These are phyloP conservation scores for Podaxis mareebaensis DNA, from an alignment of 768 basidiomycete genomes.

Conservation along the genomic window DNA sequence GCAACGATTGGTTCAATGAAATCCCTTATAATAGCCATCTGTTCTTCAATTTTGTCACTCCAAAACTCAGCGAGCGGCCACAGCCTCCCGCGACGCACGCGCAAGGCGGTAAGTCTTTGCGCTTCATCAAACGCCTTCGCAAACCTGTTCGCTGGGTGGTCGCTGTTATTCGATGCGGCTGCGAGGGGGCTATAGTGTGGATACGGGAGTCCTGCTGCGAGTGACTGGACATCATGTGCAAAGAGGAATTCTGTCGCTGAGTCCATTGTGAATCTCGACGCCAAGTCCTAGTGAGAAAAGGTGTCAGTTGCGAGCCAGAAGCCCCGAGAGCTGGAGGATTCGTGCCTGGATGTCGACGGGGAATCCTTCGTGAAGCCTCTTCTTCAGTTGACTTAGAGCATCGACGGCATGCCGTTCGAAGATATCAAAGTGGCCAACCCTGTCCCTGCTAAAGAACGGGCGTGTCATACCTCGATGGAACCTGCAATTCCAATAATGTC, in stretches of 20 bases:
- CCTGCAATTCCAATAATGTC: constrained; percentile 23
- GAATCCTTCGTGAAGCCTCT: constrained; percentile 47
- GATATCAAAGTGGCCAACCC: constrained; percentile 58
- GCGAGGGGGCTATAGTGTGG: constrained; percentile 34
- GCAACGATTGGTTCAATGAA: constrained; percentile 56
- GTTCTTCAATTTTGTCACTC: constrained; percentile 44
- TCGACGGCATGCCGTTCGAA: constrained; percentile 56
- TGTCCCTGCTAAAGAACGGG: constrained; percentile 60
- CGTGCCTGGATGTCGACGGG: constrained; percentile 60
- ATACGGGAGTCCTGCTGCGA: constrained; percentile 49
- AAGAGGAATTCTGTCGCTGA: constrained; percentile 62
- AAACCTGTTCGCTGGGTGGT: constrained; percentile 43
- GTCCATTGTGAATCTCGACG: constrained; percentile 59
- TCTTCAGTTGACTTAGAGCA: constrained; percentile 43
- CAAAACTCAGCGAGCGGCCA: constrained; percentile 60
- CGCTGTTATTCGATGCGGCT: constrained; percentile 17
- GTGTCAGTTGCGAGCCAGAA: not conserved
- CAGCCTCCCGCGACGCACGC: constrained; percentile 39
- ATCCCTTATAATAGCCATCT: constrained; percentile 46
- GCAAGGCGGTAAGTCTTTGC: constrained; percentile 40
- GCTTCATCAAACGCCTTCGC: constrained; percentile 50
- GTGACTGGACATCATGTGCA: constrained; percentile 45
- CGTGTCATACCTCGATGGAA: constrained; percentile 67
- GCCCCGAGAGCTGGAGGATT: not conserved
- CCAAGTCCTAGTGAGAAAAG: constrained; percentile 40